A percentile compares a stretch with the other conserved stretches of the same genome.
Conservation (phyloP, 2,329 filamentous ascomycete species). For the Colletotrichum filicis region DNA sequence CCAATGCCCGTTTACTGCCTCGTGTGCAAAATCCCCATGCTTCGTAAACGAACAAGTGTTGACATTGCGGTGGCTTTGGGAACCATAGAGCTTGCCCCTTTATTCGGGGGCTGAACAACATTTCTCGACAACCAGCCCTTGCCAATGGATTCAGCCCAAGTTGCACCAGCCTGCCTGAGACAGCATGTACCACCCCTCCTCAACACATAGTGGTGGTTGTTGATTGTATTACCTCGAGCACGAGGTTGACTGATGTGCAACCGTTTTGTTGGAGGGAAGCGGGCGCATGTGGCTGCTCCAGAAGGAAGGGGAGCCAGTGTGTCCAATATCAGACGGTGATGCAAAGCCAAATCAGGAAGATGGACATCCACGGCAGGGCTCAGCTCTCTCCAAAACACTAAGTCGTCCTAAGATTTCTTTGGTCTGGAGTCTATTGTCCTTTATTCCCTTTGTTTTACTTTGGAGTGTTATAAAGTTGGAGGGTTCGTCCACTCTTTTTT, state of each 20-base stretch:
- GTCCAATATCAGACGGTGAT: conserved; percentile 31
- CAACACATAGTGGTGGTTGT: neutral
- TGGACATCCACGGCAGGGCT: neutral
- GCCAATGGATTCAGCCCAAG: neutral
- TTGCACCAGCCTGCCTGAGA: conserved; percentile 24
- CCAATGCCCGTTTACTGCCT: neutral
- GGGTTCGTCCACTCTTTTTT: conserved; percentile 24
- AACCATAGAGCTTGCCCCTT: neutral
- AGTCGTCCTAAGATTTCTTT: conserved; percentile 12
- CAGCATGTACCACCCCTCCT: conserved; percentile 6
- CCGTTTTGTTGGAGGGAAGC: neutral
- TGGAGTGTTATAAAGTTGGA: conserved; percentile 15
- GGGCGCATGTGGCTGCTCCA: conserved; percentile 13
- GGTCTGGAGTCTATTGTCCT: neutral
- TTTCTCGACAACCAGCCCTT: neutral
- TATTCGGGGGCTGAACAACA: neutral
- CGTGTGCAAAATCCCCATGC: neutral
- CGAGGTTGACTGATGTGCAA: conserved; percentile 5
- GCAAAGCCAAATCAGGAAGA: conserved; percentile 17
- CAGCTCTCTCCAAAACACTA: neutral
- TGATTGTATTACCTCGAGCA: conserved; percentile 2
- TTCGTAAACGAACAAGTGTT: conserved; percentile 20
- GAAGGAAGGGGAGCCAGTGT: conserved; percentile 1
- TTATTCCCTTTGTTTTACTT: neutral
- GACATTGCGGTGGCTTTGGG: conserved; percentile 31